A percentile compares a stretch with the other conserved stretches of the same genome.
These are phyloP conservation scores for Hirsutella rhossiliensis DNA, from an alignment of 2,329 filamentous ascomycete genomes.

Conservation along the genomic window DNA sequence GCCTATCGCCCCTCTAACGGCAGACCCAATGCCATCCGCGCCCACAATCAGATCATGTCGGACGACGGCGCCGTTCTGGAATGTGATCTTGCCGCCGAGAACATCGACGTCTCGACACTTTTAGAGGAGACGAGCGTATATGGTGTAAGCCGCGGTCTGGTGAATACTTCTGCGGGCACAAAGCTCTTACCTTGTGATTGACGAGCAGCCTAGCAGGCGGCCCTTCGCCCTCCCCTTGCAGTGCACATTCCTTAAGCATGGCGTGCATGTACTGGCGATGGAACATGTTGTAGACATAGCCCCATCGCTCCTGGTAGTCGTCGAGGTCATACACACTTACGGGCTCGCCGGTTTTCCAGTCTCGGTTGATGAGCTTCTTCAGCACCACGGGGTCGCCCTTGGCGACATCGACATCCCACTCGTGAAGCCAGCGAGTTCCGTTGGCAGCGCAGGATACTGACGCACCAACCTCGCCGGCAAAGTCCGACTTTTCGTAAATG, in stretches of 20 bases:
- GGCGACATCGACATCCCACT: constrained; percentile 53
- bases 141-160: not conserved
- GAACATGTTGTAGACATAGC: constrained; percentile 57
- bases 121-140: not conserved
- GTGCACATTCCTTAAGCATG: constrained; percentile 50
- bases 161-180: too few species aligned
- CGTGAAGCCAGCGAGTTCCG: constrained; percentile 56
- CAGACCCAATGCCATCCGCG: constrained; percentile 56
- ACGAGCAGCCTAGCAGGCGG: constrained; percentile 39
- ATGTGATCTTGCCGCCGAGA: constrained; percentile 33
- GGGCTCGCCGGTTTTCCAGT: constrained; percentile 58
- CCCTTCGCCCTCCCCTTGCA: constrained; percentile 40
- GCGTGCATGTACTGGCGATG: constrained; percentile 57
- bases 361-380: constrained; percentile 53
- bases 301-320: constrained; percentile 55
- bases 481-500: constrained; percentile 55
- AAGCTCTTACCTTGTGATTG: constrained; percentile 38
- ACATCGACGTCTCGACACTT: constrained; percentile 40
- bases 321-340: constrained; percentile 50
- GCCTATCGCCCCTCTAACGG: constrained; percentile 51
- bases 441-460: constrained; percentile 59
- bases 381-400: constrained; percentile 55
- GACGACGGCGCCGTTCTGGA: constrained; percentile 35
- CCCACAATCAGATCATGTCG: constrained; percentile 50
- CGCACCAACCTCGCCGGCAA: constrained; percentile 55